Evolutionary conservation across 2,329 filamentous ascomycete species (phyloP).

Genomic region (Diaporthe ilicicola): DNA sequence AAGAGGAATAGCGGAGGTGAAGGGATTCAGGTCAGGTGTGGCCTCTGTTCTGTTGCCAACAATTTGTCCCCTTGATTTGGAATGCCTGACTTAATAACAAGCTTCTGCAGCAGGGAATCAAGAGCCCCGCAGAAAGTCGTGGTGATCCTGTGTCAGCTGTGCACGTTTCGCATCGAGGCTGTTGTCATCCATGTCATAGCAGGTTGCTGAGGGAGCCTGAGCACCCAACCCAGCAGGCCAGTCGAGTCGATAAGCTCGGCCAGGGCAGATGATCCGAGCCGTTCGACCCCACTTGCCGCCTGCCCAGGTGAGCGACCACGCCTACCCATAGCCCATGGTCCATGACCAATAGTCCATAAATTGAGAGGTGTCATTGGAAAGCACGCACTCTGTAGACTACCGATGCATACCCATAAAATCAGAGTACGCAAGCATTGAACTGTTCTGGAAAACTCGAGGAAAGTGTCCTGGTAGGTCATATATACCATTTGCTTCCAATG

Average conservation of each 20-base stretch:
- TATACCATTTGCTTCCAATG: not conserved
- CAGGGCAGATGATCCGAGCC: constrained; percentile 23
- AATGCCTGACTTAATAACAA: constrained; percentile 1
- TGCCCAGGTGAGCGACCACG: not conserved
- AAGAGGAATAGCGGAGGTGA: not conserved
- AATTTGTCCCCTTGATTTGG: not conserved
- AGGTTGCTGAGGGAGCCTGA: not conserved
- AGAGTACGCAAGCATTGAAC: not conserved
- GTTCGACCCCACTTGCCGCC: constrained; percentile 3
- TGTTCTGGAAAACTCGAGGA: not conserved
- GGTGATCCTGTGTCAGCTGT: constrained; percentile 23
- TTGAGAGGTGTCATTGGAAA: not conserved
- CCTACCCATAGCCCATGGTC: not conserved
- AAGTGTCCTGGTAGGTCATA: not conserved
- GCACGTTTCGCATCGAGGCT: constrained; percentile 17
- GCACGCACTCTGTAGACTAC: not conserved
- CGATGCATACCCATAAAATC: too few relatives aligned
- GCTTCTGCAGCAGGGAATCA: constrained; percentile 17
- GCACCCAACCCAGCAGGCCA: not conserved
- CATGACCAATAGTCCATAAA: not conserved
- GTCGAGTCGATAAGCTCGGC: constrained; percentile 11
- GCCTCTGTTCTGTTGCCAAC: not conserved
- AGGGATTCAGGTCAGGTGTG: not conserved
- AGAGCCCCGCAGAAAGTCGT: constrained; percentile 21
- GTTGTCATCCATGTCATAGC: constrained; percentile 6